phyloP scores from a whole-genome alignment of 2,329 filamentous ascomycete genomes.

The Epichloe baconii region DNA sequence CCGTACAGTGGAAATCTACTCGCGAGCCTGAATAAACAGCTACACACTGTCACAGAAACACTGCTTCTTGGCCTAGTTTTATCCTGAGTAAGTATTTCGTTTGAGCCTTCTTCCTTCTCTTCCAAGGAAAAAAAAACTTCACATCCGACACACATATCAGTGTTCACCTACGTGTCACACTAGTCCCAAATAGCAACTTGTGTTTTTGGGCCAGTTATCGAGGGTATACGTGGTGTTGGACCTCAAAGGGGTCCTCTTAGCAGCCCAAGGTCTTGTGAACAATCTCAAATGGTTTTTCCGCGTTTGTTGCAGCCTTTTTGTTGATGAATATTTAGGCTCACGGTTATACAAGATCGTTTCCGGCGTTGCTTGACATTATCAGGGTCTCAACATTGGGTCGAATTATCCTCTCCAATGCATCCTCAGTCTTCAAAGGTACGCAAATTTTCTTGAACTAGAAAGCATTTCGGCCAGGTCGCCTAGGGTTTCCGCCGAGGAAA shows the following conservation, averaged over 20 bases:
- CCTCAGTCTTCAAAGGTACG: conserved; percentile 6
- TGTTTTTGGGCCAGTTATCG: neutral
- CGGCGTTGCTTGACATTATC: neutral
- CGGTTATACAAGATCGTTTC: neutral
- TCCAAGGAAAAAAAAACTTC: too few relatives aligned
- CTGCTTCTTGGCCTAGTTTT: neutral
- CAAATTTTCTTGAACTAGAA: neutral
- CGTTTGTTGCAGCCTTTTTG: neutral
- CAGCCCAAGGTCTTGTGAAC: neutral
- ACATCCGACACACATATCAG: neutral
- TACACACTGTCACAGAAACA: neutral
- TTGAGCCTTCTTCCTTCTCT: neutral
- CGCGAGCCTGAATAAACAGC: neutral
- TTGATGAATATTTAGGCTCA: neutral
- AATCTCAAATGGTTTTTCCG: neutral
- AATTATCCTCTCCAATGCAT: conserved; percentile 2
- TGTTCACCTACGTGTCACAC: neutral
- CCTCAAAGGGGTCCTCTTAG: neutral
- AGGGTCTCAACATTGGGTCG: neutral
- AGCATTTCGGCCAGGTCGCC: neutral
- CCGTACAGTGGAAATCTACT: neutral
- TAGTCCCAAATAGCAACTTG: neutral
- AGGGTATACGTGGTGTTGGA: neutral
- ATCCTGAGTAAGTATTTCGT: neutral
- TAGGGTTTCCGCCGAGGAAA: neutral